These are phyloP conservation scores for Tetrapisispora nanseiensis DNA, from an alignment of 805 yeast genomes.

Conservation along the genomic window DNA sequence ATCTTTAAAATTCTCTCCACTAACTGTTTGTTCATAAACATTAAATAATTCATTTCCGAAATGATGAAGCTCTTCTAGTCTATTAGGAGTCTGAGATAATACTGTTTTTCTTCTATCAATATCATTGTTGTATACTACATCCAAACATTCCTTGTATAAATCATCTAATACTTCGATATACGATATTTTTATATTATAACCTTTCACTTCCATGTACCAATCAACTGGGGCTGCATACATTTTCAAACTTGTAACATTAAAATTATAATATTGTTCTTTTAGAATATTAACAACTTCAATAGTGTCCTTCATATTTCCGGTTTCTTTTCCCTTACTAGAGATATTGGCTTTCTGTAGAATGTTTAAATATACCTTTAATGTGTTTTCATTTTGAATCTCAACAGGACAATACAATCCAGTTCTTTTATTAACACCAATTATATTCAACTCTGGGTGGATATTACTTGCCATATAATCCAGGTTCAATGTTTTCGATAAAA, in stretches of 20 bases:
- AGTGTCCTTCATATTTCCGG: too few species aligned
- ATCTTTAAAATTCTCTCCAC: not conserved
- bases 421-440: too few species aligned
- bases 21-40: not conserved
- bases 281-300: too few species aligned
- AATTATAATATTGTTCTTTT: not conserved
- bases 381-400: too few species aligned
- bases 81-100: not conserved
- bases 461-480: not conserved
- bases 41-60: not conserved
- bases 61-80: not conserved
- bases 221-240: conserved; percentile 3
- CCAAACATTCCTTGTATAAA: not conserved
- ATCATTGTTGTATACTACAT: not conserved
- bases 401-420: too few species aligned
- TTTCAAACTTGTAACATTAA: not conserved
- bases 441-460: too few species aligned
- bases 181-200: not conserved
- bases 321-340: too few species aligned
- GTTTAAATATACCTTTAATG: too few species aligned
- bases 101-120: not conserved
- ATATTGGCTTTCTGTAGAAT: too few species aligned
- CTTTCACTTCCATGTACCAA: conserved; percentile 4
- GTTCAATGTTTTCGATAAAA: not conserved
- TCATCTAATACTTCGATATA: not conserved